Base-by-base conservation (phyloP, 306 rosid genomes). In the Notholithocarpus densiflorus region DNA sequence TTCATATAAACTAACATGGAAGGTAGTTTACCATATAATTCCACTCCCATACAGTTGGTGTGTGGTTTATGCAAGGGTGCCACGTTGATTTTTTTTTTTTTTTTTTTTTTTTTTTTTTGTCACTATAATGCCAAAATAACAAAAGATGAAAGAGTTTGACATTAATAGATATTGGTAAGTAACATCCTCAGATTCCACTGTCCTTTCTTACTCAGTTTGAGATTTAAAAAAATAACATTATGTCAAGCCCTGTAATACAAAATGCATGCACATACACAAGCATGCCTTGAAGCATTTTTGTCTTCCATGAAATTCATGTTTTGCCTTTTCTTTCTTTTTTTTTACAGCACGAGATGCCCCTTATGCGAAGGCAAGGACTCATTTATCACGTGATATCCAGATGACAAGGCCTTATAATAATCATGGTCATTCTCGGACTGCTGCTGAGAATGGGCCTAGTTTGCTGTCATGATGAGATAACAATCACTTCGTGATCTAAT, bases 311-410 rank as follows among this genome's bases (percentile, higher is more conserved):
- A 81, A 61, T 71, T 83, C 15, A 45, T 74, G 52, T 48, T 70
- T 56, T 37, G 60, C 74, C 62, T 26, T 43, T 8, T 60, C 8
- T 75, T 37, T 37, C 0, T 37, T 2, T 27, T 73, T 79, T 55
- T 64, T 72, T 85, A 90, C 86, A 96, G 98, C 92, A 71, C 88
- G 99, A 86, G 98, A 90, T 51, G 97, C 99, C 72, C 99, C 99
- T 37, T 93, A 93, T 78, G 98, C 97, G 55, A 91, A 96, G 76
- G 86, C 89, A 53, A 88, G 99, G 86, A 96, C 98, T 56, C 90
- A 93, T 18, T 84, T 84, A 73, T 90, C 98, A 57, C 98, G 97
- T 60, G 94, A 96, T 81, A 87, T 96, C 78, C 99, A 96, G 82
- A 83, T 93, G 94, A 66, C 88, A 32, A 87, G 87, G 91, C 98